phyloP scores from a whole-genome alignment of 805 yeast species.

The Candida ovalis region DNA sequence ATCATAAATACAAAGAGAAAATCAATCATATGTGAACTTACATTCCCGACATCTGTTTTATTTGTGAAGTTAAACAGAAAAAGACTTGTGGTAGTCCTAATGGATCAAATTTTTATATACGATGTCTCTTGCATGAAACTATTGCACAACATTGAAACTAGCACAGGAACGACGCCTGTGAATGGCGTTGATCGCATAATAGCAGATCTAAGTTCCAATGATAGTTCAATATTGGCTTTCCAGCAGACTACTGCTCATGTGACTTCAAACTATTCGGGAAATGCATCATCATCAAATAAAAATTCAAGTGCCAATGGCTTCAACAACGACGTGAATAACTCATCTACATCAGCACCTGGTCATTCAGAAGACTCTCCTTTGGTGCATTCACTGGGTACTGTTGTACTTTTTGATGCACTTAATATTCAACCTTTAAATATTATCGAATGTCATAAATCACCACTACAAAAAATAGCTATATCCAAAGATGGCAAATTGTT shows the following conservation, averaged over 20 bases:
- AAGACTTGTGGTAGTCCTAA: conserved; percentile 70
- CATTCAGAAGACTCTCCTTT: conserved; percentile 1
- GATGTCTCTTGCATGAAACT: conserved; percentile 88
- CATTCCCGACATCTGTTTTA: conserved; percentile 74
- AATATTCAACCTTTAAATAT: conserved; percentile 73
- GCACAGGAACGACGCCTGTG: conserved; percentile 30
- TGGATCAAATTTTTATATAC: conserved; percentile 81
- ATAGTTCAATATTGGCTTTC: conserved; percentile 49
- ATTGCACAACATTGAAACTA: conserved; percentile 62
- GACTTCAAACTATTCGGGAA: background rate
- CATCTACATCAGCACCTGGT: background rate
- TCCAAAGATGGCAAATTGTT: conserved; percentile 74
- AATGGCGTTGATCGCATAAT: conserved; percentile 13
- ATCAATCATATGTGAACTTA: conserved; percentile 76
- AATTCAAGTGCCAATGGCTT: background rate
- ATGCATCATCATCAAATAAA: background rate
- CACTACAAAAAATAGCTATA: conserved; percentile 62
- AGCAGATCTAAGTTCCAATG: conserved; percentile 36
- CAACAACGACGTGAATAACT: background rate
- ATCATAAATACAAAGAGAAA: conserved; percentile 80
- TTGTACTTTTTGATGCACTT: conserved; percentile 74
- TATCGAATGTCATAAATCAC: conserved; percentile 81
- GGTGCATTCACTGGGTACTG: conserved; percentile 48
- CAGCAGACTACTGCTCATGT: conserved; percentile 40
- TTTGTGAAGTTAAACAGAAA: conserved; percentile 78